Evolutionary conservation across 1,139 yeast species (phyloP).

Genomic region (Taiozyma sp.): DNA sequence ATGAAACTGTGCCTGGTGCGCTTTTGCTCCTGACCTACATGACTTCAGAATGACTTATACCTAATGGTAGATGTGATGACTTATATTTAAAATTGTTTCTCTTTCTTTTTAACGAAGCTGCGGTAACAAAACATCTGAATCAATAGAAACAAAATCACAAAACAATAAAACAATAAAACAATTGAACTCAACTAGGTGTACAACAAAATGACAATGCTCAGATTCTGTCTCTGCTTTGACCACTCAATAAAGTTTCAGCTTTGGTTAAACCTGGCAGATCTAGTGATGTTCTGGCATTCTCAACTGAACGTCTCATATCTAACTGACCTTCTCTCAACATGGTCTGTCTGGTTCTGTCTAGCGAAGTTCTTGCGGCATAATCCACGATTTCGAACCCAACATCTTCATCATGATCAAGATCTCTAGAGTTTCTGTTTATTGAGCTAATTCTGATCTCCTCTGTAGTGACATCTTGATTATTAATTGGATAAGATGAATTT

Average conservation of each 20-base stretch:
- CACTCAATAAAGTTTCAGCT: conserved; percentile 29
- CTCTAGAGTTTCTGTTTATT: conserved; percentile 24
- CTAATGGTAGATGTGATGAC: not conserved
- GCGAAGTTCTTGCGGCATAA: conserved; percentile 26
- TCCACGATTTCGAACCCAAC: conserved; percentile 1
- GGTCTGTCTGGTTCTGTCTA: conserved; percentile 30
- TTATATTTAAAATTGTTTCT: not conserved
- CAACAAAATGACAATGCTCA: not conserved
- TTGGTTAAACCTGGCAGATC: conserved; percentile 35
- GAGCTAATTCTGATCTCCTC: conserved; percentile 22
- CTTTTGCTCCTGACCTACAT: no score
- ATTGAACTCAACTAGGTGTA: not conserved
- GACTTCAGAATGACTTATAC: not conserved
- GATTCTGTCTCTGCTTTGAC: conserved; percentile 9
- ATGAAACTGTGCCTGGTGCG: no score
- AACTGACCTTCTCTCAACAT: conserved; percentile 31
- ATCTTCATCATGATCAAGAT: conserved; percentile 7
- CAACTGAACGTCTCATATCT: conserved; percentile 31
- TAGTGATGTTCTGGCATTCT: conserved; percentile 32
- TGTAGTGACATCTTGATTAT: conserved; percentile 20
- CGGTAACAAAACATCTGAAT: not conserved
- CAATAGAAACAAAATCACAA: not conserved
- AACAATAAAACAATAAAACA: not conserved
- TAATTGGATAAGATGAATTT: conserved; percentile 14
- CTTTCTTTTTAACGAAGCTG: not conserved